Conservation (phyloP, 164 flowering plant species). For the Malania oleifera region DNA sequence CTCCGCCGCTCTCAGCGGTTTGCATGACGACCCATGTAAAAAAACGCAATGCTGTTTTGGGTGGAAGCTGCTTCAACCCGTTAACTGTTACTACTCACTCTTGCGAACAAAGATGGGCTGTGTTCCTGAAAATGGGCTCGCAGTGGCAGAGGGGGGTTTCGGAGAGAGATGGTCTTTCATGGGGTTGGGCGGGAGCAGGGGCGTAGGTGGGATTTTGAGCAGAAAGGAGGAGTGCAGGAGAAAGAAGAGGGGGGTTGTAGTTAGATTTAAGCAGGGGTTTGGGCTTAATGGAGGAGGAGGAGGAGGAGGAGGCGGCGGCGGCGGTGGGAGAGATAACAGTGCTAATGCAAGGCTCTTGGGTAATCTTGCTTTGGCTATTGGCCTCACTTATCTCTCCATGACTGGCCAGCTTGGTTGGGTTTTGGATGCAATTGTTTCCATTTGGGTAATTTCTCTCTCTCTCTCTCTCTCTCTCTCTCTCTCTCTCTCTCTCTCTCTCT, state of each 20-base stretch:
- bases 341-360: constrained; percentile 57
- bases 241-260: constrained; percentile 46
- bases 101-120: constrained; percentile 17
- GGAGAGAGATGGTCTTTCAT: constrained; percentile 17
- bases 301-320: constrained; percentile 53
- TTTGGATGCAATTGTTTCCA: constrained; percentile 86
- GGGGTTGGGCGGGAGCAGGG: constrained; percentile 14
- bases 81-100: background rate
- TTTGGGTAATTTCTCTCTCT: constrained; percentile 55
- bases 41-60: background rate
- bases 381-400: constrained; percentile 74
- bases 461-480: constrained; percentile 13
- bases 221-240: constrained; percentile 22
- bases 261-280: constrained; percentile 51
- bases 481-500: no score
- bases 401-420: constrained; percentile 93
- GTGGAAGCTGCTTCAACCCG: constrained; percentile 18
- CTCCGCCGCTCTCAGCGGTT: constrained; percentile 12
- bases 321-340: constrained; percentile 41
- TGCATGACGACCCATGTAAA: background rate
- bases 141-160: constrained; percentile 18
- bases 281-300: constrained; percentile 55
- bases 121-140: constrained; percentile 18
- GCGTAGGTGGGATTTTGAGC: constrained; percentile 33
- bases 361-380: constrained; percentile 81